Evolutionary conservation across 2,329 filamentous ascomycete genomes (phyloP).

Genomic region (Hypoxylon sp.): DNA sequence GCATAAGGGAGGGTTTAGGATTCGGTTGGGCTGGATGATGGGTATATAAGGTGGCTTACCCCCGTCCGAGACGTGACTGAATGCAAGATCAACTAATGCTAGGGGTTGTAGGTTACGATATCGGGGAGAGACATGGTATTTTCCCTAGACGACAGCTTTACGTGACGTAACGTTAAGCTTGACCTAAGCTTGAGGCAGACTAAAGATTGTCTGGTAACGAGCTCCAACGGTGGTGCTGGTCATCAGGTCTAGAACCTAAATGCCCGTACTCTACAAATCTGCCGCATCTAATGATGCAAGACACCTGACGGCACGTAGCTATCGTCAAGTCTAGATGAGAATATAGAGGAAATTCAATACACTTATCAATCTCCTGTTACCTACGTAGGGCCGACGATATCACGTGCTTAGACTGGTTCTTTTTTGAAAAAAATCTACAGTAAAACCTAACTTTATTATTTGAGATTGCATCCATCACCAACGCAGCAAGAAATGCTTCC

Average conservation of each 20-base stretch:
- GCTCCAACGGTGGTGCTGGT: not conserved
- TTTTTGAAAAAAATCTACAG: slow-evolving; percentile 28
- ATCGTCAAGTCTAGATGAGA: not conserved
- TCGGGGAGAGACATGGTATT: not conserved
- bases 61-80: not conserved
- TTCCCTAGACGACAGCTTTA: not conserved
- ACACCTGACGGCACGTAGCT: not conserved
- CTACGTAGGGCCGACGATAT: slow-evolving; percentile 20
- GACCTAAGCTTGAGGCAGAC: not conserved
- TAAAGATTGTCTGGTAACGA: not conserved
- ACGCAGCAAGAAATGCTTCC: slow-evolving; percentile 77
- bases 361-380: slow-evolving; percentile 21
- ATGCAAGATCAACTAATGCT: not conserved
- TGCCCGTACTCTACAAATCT: not conserved
- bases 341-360: slow-evolving; percentile 18
- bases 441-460: slow-evolving; percentile 14
- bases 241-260: not conserved
- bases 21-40: not conserved
- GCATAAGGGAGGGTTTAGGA: not conserved
- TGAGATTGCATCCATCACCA: slow-evolving; percentile 7
- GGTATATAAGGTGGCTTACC: not conserved
- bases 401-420: slow-evolving; percentile 39
- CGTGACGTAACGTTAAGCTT: not conserved
- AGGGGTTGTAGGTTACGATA: not conserved
- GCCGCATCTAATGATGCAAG: not conserved